phyloP scores from a whole-genome alignment of 768 basidiomycete species.

The Trametes elegans region DNA sequence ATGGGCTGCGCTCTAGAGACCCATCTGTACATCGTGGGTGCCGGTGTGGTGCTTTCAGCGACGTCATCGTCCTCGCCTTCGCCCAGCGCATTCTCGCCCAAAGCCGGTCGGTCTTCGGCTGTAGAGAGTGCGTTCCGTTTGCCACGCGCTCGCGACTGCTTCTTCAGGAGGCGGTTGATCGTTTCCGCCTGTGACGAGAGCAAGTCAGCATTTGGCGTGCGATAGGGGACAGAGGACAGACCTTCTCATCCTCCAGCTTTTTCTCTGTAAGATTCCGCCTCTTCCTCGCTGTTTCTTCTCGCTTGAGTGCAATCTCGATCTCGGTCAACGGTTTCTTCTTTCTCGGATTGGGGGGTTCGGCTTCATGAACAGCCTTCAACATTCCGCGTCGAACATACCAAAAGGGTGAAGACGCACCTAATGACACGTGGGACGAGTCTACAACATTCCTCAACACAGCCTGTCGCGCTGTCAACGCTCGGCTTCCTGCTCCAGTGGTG shows the following conservation, averaged over 20 bases:
- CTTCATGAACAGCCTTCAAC: constrained; percentile 12
- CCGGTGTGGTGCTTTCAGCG: constrained; percentile 29
- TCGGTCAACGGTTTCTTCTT: constrained; percentile 72
- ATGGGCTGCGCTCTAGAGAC: constrained; percentile 50
- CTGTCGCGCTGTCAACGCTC: constrained; percentile 48
- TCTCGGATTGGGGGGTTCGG: constrained; percentile 35
- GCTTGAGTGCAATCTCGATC: constrained; percentile 66
- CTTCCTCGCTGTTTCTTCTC: constrained; percentile 82
- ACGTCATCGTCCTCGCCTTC: constrained; percentile 44
- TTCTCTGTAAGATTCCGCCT: constrained; percentile 79
- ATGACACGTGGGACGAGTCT: constrained; percentile 65
- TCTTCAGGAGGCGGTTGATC: constrained; percentile 85
- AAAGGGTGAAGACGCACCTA: constrained; percentile 36
- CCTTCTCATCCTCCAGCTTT: constrained; percentile 85
- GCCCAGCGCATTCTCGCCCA: constrained; percentile 33
- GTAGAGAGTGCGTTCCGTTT: constrained; percentile 53
- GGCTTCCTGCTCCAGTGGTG: constrained; percentile 25
- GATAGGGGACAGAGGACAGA: constrained; percentile 24
- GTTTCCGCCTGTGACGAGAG: constrained; percentile 64
- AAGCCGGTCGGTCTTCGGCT: constrained; percentile 41
- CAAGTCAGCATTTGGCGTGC: neutral
- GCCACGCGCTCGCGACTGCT: constrained; percentile 68
- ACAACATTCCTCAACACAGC: constrained; percentile 71
- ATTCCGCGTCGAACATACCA: neutral
- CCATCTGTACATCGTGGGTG: constrained; percentile 71